These are phyloP conservation scores for Leccinellum rugosiceps DNA, from an alignment of 768 basidiomycete genomes.

Conservation along the genomic window DNA sequence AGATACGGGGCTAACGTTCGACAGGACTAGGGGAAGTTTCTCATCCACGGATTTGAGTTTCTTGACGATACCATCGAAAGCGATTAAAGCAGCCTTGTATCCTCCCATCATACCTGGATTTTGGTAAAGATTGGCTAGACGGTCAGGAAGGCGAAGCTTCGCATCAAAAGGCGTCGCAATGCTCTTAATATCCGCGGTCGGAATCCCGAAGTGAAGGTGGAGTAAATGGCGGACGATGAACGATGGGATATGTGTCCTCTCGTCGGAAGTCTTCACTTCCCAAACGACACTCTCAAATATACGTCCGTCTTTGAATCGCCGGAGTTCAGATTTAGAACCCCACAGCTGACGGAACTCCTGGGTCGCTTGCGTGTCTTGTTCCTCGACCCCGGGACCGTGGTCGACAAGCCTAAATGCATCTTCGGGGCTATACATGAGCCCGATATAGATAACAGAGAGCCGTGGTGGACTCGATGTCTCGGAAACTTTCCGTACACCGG, in stretches of 20 bases:
- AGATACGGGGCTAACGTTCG: conserved; percentile 72
- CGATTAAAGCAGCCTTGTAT: conserved; percentile 69
- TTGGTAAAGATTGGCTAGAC: conserved; percentile 41
- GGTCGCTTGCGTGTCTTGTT: conserved; percentile 46
- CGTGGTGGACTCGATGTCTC: conserved; percentile 53
- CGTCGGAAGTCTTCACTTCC: conserved; percentile 80
- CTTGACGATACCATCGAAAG: conserved; percentile 78
- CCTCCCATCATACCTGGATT: conserved; percentile 42
- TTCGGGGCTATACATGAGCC: conserved; percentile 68
- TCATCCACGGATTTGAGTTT: conserved; percentile 70
- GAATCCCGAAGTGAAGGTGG: conserved; percentile 69
- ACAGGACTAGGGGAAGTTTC: conserved; percentile 71
- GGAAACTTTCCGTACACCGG: conserved; percentile 43
- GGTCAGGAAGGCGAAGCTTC: conserved; percentile 55
- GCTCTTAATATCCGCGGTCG: conserved; percentile 45
- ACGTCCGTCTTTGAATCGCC: conserved; percentile 93
- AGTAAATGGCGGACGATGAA: conserved; percentile 76
- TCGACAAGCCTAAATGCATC: conserved; percentile 86
- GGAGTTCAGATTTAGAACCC: conserved; percentile 88
- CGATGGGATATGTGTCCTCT: conserved; percentile 72
- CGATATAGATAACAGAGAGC: conserved; percentile 57
- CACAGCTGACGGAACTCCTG: conserved; percentile 79
- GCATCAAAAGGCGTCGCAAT: conserved; percentile 61
- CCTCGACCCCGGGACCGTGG: conserved; percentile 80
- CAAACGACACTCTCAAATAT: conserved; percentile 96